These are phyloP conservation scores for Moelleriella libera DNA, from an alignment of 2,329 filamentous ascomycete genomes.

Conservation along the genomic window DNA sequence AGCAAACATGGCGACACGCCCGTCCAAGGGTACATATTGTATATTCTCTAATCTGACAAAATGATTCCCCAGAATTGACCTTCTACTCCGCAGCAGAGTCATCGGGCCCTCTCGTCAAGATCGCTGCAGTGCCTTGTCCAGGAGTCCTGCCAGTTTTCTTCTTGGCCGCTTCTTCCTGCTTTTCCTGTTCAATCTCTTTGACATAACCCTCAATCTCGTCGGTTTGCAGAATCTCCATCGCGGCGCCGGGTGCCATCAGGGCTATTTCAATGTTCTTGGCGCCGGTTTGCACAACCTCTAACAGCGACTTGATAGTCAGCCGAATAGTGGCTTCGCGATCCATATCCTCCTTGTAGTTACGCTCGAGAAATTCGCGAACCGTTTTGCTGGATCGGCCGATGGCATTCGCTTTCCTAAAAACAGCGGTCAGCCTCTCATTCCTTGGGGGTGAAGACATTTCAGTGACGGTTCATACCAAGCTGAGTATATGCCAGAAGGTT, in stretches of 20 bases:
- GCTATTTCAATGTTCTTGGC: constrained; percentile 99
- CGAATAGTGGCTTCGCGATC: constrained; percentile 92
- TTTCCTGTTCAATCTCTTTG: constrained; percentile 98
- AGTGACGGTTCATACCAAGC: constrained; percentile 54
- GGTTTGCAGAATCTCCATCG: constrained; percentile 82
- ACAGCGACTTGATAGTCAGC: constrained; percentile 90
- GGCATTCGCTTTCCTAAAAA: constrained; percentile 86
- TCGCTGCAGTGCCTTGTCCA: constrained; percentile 57
- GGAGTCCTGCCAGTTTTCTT: constrained; percentile 75
- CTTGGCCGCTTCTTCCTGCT: constrained; percentile 95
- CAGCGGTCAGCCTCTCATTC: constrained; percentile 1
- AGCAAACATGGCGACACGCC: too few species aligned
- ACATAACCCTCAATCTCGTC: constrained; percentile 96
- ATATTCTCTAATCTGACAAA: not conserved
- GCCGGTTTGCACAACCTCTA: constrained; percentile 96
- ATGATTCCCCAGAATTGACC: not conserved
- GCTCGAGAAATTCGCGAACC: constrained; percentile 93
- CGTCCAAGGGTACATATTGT: not conserved
- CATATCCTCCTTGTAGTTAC: constrained; percentile 98
- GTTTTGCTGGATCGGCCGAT: constrained; percentile 98
- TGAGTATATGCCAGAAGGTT: constrained; percentile 98
- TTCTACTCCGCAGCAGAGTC: constrained; percentile 22
- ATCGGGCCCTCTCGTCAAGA: constrained; percentile 50
- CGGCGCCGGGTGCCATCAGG: constrained; percentile 87
- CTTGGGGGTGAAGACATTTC: constrained; percentile 5